These are phyloP conservation scores for Euphrasia confusa DNA, from an alignment of 257 asterid genomes.

Conservation along the genomic window DNA sequence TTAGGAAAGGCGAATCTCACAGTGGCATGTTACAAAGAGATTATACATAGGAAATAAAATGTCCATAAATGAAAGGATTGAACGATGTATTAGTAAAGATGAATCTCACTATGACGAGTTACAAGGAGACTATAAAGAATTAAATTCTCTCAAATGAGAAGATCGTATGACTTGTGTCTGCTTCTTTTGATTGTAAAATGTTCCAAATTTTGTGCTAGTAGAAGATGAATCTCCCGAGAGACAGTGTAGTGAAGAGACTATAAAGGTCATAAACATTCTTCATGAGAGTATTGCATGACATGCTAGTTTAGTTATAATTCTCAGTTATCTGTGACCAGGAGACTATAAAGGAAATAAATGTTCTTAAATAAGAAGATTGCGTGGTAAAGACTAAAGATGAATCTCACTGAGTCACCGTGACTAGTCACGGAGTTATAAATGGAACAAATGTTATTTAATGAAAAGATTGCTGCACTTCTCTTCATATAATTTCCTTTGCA, in stretches of 20 bases:
- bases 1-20: not conserved
- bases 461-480: conserved; percentile 5
- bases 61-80: not conserved
- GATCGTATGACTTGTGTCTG: no score
- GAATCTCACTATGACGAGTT: not conserved
- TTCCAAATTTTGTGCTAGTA: not conserved
- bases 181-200: no score
- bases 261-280: not conserved
- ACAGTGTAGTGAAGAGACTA: not conserved
- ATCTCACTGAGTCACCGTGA: not conserved
- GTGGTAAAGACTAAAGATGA: conserved; percentile 3
- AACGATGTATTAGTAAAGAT: not conserved
- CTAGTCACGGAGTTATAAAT: not conserved
- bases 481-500: conserved; percentile 6
- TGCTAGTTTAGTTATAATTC: not conserved
- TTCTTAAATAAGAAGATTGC: not conserved
- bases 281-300: not conserved
- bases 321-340: not conserved
- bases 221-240: not conserved
- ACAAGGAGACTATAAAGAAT: not conserved
- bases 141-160: not conserved
- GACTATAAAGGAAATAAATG: not conserved
- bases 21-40: not conserved
- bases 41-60: not conserved
- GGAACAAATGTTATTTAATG: not conserved